These are phyloP conservation scores for Halenospora varia DNA, from an alignment of 495 filamentous ascomycete species.

Conservation along the genomic window DNA sequence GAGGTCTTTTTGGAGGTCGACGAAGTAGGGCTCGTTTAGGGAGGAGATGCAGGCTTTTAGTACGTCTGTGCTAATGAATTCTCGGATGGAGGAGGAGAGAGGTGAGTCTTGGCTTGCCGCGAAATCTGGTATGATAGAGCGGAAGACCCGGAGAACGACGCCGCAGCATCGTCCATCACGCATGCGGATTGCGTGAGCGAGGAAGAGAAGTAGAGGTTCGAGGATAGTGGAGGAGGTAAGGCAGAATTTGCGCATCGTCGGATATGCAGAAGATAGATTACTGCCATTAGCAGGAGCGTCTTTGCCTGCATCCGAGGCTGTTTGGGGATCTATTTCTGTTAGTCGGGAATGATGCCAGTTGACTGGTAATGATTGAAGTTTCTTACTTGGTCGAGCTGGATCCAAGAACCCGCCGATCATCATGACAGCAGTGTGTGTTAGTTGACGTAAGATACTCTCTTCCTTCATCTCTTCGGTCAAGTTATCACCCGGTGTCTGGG, in stretches of 20 bases:
- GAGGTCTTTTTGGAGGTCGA: constrained; percentile 92
- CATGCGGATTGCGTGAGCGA: constrained; percentile 85
- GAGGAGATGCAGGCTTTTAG: constrained; percentile 80
- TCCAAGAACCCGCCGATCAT: constrained; percentile 87
- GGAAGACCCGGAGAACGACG: constrained; percentile 77
- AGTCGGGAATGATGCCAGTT: neutral
- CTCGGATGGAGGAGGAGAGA: constrained; percentile 61
- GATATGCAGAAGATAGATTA: constrained; percentile 28
- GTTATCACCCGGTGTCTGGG: constrained; percentile 57
- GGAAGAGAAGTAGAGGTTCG: constrained; percentile 86
- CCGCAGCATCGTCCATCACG: constrained; percentile 85
- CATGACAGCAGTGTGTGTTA: constrained; percentile 86
- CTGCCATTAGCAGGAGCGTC: constrained; percentile 22
- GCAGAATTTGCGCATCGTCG: constrained; percentile 71
- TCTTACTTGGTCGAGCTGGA: constrained; percentile 37
- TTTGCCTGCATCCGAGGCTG: constrained; percentile 6
- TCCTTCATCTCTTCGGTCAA: constrained; percentile 96
- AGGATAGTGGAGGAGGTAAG: constrained; percentile 73
- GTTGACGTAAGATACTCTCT: constrained; percentile 90
- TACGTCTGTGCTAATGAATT: constrained; percentile 85
- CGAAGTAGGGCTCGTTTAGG: constrained; percentile 91
- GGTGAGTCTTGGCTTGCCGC: constrained; percentile 26
- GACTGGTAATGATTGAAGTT: neutral
- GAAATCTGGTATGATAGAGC: constrained; percentile 80
- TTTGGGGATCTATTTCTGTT: constrained; percentile 14